A percentile compares a stretch with the other conserved stretches of the same genome.
Evolutionary conservation across 2,329 filamentous ascomycete genomes (phyloP).

Genomic region (Stylonectria norvegica): DNA sequence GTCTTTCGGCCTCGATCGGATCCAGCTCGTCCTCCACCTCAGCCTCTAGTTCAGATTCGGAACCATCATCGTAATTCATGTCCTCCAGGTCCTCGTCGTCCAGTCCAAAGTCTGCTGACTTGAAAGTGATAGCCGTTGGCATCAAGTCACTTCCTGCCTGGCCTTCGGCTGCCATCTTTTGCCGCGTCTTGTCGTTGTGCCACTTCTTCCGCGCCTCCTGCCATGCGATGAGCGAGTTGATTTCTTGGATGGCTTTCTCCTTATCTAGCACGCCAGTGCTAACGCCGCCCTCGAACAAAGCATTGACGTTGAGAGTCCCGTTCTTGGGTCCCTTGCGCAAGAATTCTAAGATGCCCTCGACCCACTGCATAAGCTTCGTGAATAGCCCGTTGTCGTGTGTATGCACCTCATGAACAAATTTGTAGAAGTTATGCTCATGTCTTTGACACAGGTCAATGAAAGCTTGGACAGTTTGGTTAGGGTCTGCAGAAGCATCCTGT

Average conservation of each 20-base stretch:
- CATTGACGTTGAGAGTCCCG: conserved; percentile 90
- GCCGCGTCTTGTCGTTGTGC: conserved; percentile 95
- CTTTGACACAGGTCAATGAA: conserved; percentile 96
- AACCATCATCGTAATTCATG: conserved; percentile 72
- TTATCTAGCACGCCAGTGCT: conserved; percentile 67
- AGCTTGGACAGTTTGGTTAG: conserved; percentile 95
- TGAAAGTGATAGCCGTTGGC: conserved; percentile 61
- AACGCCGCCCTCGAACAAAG: conserved; percentile 78
- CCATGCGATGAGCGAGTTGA: conserved; percentile 85
- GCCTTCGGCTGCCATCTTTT: conserved; percentile 93
- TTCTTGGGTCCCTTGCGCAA: conserved; percentile 80
- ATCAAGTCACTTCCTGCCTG: conserved; percentile 45
- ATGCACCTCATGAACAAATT: conserved; percentile 97
- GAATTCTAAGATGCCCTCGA: conserved; percentile 93
- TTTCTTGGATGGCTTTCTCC: conserved; percentile 70
- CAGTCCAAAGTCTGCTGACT: conserved; percentile 82
- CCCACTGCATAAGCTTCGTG: conserved; percentile 93
- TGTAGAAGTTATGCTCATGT: conserved; percentile 97
- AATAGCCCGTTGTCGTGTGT: conserved; percentile 96
- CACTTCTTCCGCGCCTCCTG: conserved; percentile 95
- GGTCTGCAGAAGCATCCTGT: conserved; percentile 85
- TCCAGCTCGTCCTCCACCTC: conserved; percentile 76
- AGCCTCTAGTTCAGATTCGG: conserved; percentile 64
- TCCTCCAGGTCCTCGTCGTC: conserved; percentile 84
- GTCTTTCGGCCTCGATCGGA: conserved; percentile 82